Percentiles rank a stretch among this genome's conserved stretches.
Evolutionary conservation across 768 basidiomycete species (phyloP).

Genomic region (Leccinum subtestaceum): DNA sequence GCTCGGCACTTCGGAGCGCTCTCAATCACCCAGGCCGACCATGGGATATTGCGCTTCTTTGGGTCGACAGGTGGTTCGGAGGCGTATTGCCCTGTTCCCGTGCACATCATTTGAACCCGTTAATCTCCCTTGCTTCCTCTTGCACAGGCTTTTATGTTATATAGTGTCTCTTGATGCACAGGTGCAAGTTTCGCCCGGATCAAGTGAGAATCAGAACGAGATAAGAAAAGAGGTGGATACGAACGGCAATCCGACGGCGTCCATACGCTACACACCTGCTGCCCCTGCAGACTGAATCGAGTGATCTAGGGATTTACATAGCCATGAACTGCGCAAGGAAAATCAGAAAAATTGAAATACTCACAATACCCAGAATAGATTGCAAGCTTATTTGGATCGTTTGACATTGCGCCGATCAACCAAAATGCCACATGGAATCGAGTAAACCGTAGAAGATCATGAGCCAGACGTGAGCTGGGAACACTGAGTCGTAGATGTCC

Average conservation of each 20-base stretch:
- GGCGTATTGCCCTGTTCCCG: too few relatives aligned
- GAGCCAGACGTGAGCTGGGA: slow-evolving; percentile 44
- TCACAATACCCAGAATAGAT: slow-evolving; percentile 76
- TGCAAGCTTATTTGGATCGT: slow-evolving; percentile 73
- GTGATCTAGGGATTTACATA: slow-evolving; percentile 44
- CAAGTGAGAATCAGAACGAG: neutral
- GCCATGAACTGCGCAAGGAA: neutral
- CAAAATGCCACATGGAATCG: slow-evolving; percentile 81
- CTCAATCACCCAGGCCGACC: too few relatives aligned
- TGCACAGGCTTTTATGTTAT: too few relatives aligned
- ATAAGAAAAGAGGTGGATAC: slow-evolving; percentile 22
- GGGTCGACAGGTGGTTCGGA: too few relatives aligned
- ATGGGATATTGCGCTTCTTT: too few relatives aligned
- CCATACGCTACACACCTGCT: slow-evolving; percentile 68
- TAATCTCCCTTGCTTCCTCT: too few relatives aligned
- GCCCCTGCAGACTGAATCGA: slow-evolving; percentile 75
- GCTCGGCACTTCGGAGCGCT: too few relatives aligned
- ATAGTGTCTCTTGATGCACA: too few relatives aligned
- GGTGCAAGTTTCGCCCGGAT: neutral
- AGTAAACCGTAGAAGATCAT: slow-evolving; percentile 70
- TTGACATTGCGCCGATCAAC: slow-evolving; percentile 83
- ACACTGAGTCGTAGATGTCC: slow-evolving; percentile 43
- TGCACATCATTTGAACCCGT: too few relatives aligned
- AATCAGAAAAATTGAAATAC: slow-evolving; percentile 46
- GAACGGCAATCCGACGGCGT: slow-evolving; percentile 62